Base-by-base conservation (phyloP, 1,139 yeast genomes). In the Kluyveromyces sp. region DNA sequence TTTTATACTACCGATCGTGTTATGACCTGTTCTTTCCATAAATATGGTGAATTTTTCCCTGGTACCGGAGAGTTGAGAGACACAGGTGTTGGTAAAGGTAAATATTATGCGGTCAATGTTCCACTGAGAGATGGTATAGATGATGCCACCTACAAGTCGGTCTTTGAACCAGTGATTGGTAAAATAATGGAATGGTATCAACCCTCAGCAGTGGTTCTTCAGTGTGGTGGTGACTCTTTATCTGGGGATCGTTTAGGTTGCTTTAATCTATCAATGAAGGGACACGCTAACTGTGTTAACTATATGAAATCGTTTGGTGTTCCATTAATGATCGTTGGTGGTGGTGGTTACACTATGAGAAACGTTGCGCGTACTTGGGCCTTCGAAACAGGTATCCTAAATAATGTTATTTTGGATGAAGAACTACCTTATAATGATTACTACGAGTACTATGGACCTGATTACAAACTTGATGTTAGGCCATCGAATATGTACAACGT, bases 331-430 rank as follows among this genome's bases (percentile, higher is more conserved):
- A 95, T 90, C 25, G 76, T 92, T 25, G 98, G 98, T 39, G 98
- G 98, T 45, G 98, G 98, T 58, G 98, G 98, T 32, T 92, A 92
- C 68, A 92, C 97, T 21, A 92, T 92, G 85, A 77, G 97, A 65
- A 92, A 92, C 65, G 98, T 92, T 41, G 89, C 96, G 33, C 75
- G 97, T 59, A 83, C 96, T 6, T 92, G 98, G 98, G 82, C 96
- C 37, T 90, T 77, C 63, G 98, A 92, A 68, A 83, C 96, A 3
- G 96, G 97, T 25, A 71, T 92, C 48, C 72, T 90, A 55, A 90
- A 88, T 59, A 85, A 88, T 59, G 86, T 83, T 51, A 66, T 79
- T 26, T 72, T 90, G 54, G 95, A 89, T 28, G 72, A 80, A 10
- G 96, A 90, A 61, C 76, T 90, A 57, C 97, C 97, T 4, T 90